These are phyloP conservation scores for Pittosporum tobira DNA, from an alignment of 129 eudicot genomes.

Conservation along the genomic window DNA sequence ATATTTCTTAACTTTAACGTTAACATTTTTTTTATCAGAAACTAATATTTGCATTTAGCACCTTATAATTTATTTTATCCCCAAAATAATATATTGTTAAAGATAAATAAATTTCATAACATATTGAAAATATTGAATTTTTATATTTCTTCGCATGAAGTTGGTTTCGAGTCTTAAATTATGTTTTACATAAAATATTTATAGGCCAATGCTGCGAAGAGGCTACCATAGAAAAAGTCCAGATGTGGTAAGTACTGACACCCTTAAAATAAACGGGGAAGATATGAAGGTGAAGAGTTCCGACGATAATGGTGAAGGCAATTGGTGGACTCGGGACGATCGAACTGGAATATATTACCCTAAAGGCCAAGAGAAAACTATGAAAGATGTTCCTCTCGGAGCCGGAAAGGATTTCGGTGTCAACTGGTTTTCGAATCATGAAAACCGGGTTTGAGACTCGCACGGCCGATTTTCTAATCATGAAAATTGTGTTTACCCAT, in stretches of 20 bases:
- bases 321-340: constrained; percentile 47
- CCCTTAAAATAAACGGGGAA: constrained; percentile 30
- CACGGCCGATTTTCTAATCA: too few species aligned
- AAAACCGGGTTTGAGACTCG: constrained; percentile 5
- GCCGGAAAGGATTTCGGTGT: constrained; percentile 45
- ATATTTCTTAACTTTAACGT: too few species aligned
- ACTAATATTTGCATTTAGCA: too few species aligned
- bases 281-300: constrained; percentile 32
- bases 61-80: too few species aligned
- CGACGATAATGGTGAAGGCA: background rate
- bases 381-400: constrained; percentile 38
- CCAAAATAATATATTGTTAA: too few species aligned
- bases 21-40: too few species aligned
- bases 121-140: too few species aligned
- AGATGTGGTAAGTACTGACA: constrained; percentile 24
- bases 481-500: too few species aligned
- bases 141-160: too few species aligned
- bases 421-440: constrained; percentile 47
- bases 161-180: too few species aligned
- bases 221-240: constrained; percentile 49
- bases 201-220: constrained; percentile 46
- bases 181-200: too few species aligned
- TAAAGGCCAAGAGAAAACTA: constrained; percentile 63
- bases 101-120: too few species aligned
- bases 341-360: constrained; percentile 72